Evolutionary conservation across 805 yeast genomes (phyloP).

Genomic region (Barnettozyma californica): DNA sequence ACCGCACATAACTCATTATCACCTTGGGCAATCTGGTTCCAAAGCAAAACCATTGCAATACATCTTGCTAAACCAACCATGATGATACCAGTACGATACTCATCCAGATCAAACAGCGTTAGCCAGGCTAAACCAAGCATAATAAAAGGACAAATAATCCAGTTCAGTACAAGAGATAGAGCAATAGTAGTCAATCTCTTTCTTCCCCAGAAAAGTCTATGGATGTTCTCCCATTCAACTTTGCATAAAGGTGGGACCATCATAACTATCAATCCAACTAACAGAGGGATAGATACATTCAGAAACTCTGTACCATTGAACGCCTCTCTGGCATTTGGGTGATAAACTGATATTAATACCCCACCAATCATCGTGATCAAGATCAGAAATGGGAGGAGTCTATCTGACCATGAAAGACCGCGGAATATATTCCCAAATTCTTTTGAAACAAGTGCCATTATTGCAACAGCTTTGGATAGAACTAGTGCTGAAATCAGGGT

Average conservation of each 20-base stretch:
- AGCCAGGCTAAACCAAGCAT: slow-evolving; percentile 56
- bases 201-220: slow-evolving; percentile 8
- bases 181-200: slow-evolving; percentile 11
- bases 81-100: slow-evolving; percentile 49
- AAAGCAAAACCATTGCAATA: slow-evolving; percentile 56
- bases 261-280: slow-evolving; percentile 49
- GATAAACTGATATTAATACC: slow-evolving; percentile 36
- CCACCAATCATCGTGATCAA: slow-evolving; percentile 35
- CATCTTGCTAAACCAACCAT: slow-evolving; percentile 57
- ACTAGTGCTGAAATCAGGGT: not conserved
- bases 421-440: slow-evolving; percentile 1
- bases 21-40: slow-evolving; percentile 53
- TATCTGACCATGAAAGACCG: slow-evolving; percentile 26
- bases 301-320: slow-evolving; percentile 32
- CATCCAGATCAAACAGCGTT: slow-evolving; percentile 40
- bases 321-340: slow-evolving; percentile 31
- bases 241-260: slow-evolving; percentile 54
- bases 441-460: not conserved
- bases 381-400: slow-evolving; percentile 32
- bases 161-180: slow-evolving; percentile 40
- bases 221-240: slow-evolving; percentile 45
- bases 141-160: slow-evolving; percentile 51
- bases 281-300: slow-evolving; percentile 40
- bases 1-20: slow-evolving; percentile 46
- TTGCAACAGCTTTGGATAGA: not conserved